Base-by-base conservation (phyloP, 2,329 filamentous ascomycete species). In the Colletotrichum siamense region DNA sequence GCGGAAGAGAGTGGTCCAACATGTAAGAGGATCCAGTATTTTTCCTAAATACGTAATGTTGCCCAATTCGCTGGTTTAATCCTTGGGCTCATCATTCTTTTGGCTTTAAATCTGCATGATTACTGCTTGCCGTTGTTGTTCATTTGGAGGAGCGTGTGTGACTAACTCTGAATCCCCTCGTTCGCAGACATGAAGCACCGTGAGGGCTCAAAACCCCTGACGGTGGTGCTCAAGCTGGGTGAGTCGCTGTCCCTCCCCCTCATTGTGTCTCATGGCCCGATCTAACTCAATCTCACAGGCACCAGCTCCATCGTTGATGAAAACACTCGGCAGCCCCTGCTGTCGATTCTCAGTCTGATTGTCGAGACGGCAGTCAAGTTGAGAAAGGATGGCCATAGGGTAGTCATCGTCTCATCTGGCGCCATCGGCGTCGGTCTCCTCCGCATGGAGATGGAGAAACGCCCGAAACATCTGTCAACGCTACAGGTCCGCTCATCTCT, bases 291-390 rank as follows among this genome's bases (percentile, higher is more conserved):
- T 28, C 4, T 44, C 15, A 77, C 80, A 99, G 97, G 97, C 81
- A 99, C 97, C 63, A 98, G 96, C 85, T 99, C 97, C n/a, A 99
- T 99, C 80, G 96, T 99, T 79, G 95, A 99, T 86, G 97, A 99
- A 84, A 94, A 93, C 83, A 98, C 95, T 26, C 97, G 98, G 86
- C 95, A 98, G 83, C 97, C 97, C 5, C 91, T 98, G 44, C 91
- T 99, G 52, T 97, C 96, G 6, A 98, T 96, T 80, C 89, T 99
- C 73, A 96, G 95, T 77, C 89, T 96, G 76, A 98, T 99, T 79
- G 97, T 99, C 79, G 96, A 99, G 86, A 99, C 97, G 24, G 96
- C 95, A 16, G 94, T 96, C 70, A 95, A 93, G 82, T 89, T 99
- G 59, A 93, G 93, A 79, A 94, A 96, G 85, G 94, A 98, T 92